Conservation (phyloP, 257 asterid genomes). For the Primulina huaijiensis region DNA sequence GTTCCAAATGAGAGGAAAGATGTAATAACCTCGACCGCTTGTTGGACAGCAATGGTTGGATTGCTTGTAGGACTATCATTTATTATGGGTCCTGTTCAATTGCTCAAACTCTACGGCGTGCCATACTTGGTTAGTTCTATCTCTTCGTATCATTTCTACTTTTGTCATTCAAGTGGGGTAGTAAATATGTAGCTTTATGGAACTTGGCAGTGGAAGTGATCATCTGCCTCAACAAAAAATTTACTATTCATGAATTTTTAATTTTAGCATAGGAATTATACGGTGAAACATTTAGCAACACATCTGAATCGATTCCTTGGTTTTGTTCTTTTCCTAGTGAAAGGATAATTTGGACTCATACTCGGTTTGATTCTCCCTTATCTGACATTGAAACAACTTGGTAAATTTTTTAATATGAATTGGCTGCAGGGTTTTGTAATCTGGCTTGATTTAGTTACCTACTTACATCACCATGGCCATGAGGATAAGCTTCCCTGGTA, state of each 20-base stretch:
- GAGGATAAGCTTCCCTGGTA: slow-evolving; percentile 59
- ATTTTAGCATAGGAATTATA: no score
- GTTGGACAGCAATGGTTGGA: slow-evolving; percentile 90
- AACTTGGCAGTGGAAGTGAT: no score
- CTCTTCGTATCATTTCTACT: background rate
- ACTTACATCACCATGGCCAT: slow-evolving; percentile 60
- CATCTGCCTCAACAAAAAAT: no score
- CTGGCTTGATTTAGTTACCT: slow-evolving; percentile 57
- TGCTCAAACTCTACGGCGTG: slow-evolving; percentile 80
- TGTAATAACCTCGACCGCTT: slow-evolving; percentile 74
- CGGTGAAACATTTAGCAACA: no score
- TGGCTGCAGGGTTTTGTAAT: slow-evolving; percentile 45
- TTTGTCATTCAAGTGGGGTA: background rate
- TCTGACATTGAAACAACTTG: background rate
- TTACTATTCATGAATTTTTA: no score
- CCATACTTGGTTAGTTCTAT: slow-evolving; percentile 68
- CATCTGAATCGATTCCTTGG: no score
- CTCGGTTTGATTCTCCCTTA: background rate
- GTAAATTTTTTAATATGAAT: slow-evolving; percentile 20
- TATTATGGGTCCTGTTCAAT: slow-evolving; percentile 66
- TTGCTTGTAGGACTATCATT: slow-evolving; percentile 70
- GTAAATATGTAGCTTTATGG: background rate
- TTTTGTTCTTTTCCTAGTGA: no score
- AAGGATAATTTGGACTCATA: no score
- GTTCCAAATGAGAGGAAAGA: slow-evolving; percentile 72